Evolutionary conservation across 78 protist species (phyloP).

Genomic region (Anaeramoeba flamelloides): DNA sequence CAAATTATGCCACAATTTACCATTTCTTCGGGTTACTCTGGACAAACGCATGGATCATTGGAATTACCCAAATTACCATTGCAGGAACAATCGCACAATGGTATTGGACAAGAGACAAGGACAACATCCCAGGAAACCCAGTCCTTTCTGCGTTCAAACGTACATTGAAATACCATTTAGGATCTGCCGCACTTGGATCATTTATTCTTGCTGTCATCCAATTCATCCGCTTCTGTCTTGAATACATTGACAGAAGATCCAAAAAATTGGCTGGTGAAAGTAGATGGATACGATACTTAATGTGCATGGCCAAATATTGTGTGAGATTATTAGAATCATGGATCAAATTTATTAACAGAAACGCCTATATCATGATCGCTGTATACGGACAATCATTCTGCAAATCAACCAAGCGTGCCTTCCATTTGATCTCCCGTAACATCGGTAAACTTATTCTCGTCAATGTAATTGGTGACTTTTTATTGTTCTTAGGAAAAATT

Average conservation of each 20-base stretch:
- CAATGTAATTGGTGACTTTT: conserved; percentile 14
- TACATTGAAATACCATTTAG: conserved; percentile 50
- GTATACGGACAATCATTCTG: conserved; percentile 34
- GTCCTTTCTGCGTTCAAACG: conserved; percentile 11
- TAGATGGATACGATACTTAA: neutral
- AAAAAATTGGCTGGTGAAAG: neutral
- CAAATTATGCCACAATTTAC: conserved; percentile 8
- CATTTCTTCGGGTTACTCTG: conserved; percentile 63
- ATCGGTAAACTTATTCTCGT: conserved; percentile 47
- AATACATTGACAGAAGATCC: conserved; percentile 17
- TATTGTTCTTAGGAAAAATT: conserved; percentile 29
- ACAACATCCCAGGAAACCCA: neutral
- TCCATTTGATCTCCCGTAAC: conserved; percentile 38
- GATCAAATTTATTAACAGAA: conserved; percentile 24
- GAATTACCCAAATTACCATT: conserved; percentile 39
- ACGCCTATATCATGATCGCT: conserved; percentile 31
- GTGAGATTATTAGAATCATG: conserved; percentile 19
- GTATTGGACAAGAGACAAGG: conserved; percentile 48
- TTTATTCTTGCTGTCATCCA: conserved; percentile 52
- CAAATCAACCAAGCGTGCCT: conserved; percentile 39
- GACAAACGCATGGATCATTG: conserved; percentile 38
- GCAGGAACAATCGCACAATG: conserved; percentile 52
- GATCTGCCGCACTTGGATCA: conserved; percentile 59
- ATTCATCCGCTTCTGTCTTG: conserved; percentile 44
- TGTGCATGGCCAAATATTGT: conserved; percentile 14